Percentiles rank a stretch among this genome's conserved stretches.
phyloP scores from a whole-genome alignment of 805 yeast genomes.

The Metschnikowia proteae region DNA sequence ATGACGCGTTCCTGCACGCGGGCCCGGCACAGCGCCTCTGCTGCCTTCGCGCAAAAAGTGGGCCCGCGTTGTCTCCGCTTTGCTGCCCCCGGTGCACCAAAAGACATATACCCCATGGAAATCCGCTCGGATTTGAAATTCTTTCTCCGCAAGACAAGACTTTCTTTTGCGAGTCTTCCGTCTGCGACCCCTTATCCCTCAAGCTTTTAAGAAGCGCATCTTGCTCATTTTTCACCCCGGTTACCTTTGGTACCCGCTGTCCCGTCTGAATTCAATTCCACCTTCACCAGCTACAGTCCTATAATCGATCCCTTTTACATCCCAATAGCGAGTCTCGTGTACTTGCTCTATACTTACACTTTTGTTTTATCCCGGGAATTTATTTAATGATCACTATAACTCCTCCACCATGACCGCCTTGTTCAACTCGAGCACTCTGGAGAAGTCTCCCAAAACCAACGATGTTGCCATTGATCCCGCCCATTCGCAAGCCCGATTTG shows the following conservation, averaged over 20 bases:
- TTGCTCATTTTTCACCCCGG: background rate
- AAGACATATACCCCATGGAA: constrained; percentile 3
- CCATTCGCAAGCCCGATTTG: background rate
- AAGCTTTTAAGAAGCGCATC: background rate
- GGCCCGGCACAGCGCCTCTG: background rate
- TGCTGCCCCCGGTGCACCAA: constrained; percentile 1
- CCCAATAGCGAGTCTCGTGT: background rate
- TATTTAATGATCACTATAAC: constrained; percentile 2
- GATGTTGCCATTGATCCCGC: background rate
- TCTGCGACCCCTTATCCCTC: background rate
- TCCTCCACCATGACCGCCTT: background rate
- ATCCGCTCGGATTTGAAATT: constrained; percentile 1
- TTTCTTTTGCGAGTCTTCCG: background rate
- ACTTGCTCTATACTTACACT: background rate
- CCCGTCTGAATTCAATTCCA: background rate
- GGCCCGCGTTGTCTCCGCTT: constrained; percentile 1
- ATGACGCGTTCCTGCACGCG: background rate
- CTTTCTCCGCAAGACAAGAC: background rate
- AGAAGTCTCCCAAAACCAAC: background rate
- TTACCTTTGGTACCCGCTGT: background rate
- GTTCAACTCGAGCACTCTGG: constrained; percentile 1
- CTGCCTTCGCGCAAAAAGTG: constrained; percentile 2
- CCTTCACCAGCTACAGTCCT: background rate
- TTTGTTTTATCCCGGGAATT: constrained; percentile 1
- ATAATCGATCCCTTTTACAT: background rate